Evolutionary conservation across 352 stramenopile genomes (phyloP), one percentile per base, ranked within the genome.

Genomic region (Phytophthora ramorum): DNA sequence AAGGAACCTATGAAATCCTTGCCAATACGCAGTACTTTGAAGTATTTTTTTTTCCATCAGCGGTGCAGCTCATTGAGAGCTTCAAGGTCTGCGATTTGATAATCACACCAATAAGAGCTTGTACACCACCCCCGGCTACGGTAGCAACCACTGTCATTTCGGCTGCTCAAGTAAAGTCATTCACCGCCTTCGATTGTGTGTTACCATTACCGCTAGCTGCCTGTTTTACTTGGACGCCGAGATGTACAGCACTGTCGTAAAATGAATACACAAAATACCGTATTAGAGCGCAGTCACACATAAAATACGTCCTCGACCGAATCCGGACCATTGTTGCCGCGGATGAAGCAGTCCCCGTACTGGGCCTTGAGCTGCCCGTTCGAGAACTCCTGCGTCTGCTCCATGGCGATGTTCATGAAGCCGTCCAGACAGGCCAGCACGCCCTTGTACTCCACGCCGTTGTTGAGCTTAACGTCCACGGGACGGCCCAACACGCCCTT

Each of bases 331-430:
- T 99, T 99, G 85, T 99, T 99, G 35, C 98, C 98, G 54, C 98
- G 97, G 78, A 99, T 99, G 72, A 99, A 99, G 85, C 97, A 99
- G 81, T 99, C 98, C 52, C 98, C 98, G 84, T 99, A 99, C 73
- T 99, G 98, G 24, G 93, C 90, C 78, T 99, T 99, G 55, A 99
- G 89, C 79, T 99, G 96, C 9, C 97, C 98, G 83, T 99, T 98
- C 35, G 98, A 89, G 79, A 98, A 99, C 81, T 99, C 98, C 71
- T 99, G 97, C 54, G 98, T 99, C 81, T 99, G 98, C 80, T 99
- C 98, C 97, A 99, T 99, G 34, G 98, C 98, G 83, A 99, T 99
- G 85, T 99, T 99, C 97, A 99, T 99, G 81, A 99, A 99, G 34
- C 98, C 98, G 86, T 99, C 98, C 38, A 99, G 88, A 74, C 97